Base-by-base conservation (phyloP, 257 asterid species). In the Thymus mandschuricus region DNA sequence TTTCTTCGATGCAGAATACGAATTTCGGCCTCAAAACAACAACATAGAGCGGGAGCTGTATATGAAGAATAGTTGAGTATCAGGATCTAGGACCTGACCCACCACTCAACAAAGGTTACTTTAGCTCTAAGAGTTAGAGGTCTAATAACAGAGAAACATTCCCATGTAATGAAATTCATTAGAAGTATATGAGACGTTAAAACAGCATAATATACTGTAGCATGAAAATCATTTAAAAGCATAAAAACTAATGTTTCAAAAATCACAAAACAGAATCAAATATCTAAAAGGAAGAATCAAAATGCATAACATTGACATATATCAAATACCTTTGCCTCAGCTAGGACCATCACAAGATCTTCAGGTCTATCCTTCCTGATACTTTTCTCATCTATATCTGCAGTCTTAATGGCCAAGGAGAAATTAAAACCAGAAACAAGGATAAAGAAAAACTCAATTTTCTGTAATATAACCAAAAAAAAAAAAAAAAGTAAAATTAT, bases 321-420 rank as follows among this genome's bases (percentile, higher is more conserved):
- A 30, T 31, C 40, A 61, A 57, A 60, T 75, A 87, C 96, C 98
- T 89, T 92, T 33, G 96, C 96, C 78, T 89, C 94, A 21, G 98
- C 98, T 51, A 92, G 84, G 80, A 87, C 86, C 82, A 81, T 78
- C n/a, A 92, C 96, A 58, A 92, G 86, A 74, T 92, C 94, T 76
- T 92, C 96, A 1, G 94, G 84, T 56, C 78, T 87, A 10, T 89
- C 96, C 83, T 73, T 86, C 82, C 96, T 81, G 73, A 89, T 89
- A 69, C 93, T 83, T 78, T 86, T 82, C 78, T 92, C 97, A 65
- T 92, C 96, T 52, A 92, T 89, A 76, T 92, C 97, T 60, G 96
- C 96, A 61, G 84, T 71, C 97, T 89, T 78, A 44, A 74, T 59
- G 75, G 75, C 55, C 62, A 58, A 69, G 31, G 27, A 27, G 10